A percentile compares a stretch with the other conserved stretches of the same genome.
These are phyloP conservation scores for Emmonsiellopsis sp. DNA, from an alignment of 2,329 filamentous ascomycete genomes.

Conservation along the genomic window DNA sequence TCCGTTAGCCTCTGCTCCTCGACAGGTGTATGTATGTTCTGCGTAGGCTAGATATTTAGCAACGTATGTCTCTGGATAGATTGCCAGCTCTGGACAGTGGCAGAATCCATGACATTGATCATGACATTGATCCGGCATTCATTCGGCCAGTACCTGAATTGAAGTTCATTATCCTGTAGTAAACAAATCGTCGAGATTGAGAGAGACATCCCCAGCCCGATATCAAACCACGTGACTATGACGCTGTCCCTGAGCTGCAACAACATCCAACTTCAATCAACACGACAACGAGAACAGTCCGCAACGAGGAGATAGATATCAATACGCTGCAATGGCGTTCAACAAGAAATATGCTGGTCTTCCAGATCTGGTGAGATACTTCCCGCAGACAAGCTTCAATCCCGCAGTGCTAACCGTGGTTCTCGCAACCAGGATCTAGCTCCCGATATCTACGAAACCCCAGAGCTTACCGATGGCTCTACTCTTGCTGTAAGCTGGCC, in stretches of 20 bases:
- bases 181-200: too few relatives aligned
- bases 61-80: too few relatives aligned
- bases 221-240: neutral
- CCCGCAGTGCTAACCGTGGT: neutral
- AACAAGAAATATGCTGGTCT: slow-evolving; percentile 75
- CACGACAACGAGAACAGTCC: neutral
- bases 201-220: too few relatives aligned
- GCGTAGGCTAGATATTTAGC: too few relatives aligned
- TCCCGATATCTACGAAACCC: slow-evolving; percentile 94
- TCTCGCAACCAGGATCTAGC: slow-evolving; percentile 62
- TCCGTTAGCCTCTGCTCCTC: too few relatives aligned
- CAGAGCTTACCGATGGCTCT: slow-evolving; percentile 80
- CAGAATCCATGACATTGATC: too few relatives aligned
- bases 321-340: slow-evolving; percentile 51
- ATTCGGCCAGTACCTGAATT: too few relatives aligned
- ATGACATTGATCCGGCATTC: too few relatives aligned
- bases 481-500: slow-evolving; percentile 59
- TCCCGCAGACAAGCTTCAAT: slow-evolving; percentile 11
- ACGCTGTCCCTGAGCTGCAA: neutral
- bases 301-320: slow-evolving; percentile 10
- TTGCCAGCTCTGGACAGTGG: too few relatives aligned
- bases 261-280: neutral
- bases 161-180: too few relatives aligned
- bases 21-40: too few relatives aligned
- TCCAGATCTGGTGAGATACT: slow-evolving; percentile 58